Evolutionary conservation across 768 basidiomycete genomes (phyloP).

Genomic region (Pisolithus marmoratus): DNA sequence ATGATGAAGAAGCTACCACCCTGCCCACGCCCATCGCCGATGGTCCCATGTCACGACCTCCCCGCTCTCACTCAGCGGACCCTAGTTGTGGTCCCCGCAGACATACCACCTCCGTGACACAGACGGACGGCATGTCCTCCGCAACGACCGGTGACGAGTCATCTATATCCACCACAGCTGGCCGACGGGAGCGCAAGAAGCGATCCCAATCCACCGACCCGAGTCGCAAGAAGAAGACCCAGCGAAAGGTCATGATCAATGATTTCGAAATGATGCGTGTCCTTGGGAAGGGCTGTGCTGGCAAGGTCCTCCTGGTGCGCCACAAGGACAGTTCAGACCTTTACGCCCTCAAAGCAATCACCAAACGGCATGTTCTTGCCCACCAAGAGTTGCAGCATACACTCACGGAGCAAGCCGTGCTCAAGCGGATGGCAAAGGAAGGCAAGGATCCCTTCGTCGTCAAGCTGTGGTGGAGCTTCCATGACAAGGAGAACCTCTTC

Average conservation of each 20-base stretch:
- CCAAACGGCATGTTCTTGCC: conserved; percentile 93
- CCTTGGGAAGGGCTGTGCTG: conserved; percentile 94
- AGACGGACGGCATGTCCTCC: conserved; percentile 49
- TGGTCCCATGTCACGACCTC: conserved; percentile 41
- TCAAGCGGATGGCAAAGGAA: conserved; percentile 90
- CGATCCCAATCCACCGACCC: conserved; percentile 46
- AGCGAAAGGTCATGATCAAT: conserved; percentile 72
- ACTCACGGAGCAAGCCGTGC: conserved; percentile 90
- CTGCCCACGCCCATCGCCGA: conserved; percentile 37
- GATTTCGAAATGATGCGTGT: conserved; percentile 99
- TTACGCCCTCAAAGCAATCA: conserved; percentile 96
- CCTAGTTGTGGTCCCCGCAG: conserved; percentile 57
- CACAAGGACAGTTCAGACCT: conserved; percentile 67
- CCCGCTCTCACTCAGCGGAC: conserved; percentile 79
- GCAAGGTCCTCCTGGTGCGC: conserved; percentile 89
- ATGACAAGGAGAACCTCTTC: conserved; percentile 95
- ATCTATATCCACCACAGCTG: conserved; percentile 55
- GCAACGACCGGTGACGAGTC: conserved; percentile 63
- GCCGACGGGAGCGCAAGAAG: conserved; percentile 45
- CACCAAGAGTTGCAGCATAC: conserved; percentile 97
- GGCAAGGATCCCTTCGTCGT: conserved; percentile 91
- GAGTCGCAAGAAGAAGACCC: conserved; percentile 44
- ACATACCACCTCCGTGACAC: conserved; percentile 46
- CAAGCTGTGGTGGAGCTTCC: conserved; percentile 95
- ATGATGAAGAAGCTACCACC: conserved; percentile 25